These are phyloP conservation scores for Leucaena leucocephala DNA, from an alignment of 306 rosid species.

Conservation along the genomic window DNA sequence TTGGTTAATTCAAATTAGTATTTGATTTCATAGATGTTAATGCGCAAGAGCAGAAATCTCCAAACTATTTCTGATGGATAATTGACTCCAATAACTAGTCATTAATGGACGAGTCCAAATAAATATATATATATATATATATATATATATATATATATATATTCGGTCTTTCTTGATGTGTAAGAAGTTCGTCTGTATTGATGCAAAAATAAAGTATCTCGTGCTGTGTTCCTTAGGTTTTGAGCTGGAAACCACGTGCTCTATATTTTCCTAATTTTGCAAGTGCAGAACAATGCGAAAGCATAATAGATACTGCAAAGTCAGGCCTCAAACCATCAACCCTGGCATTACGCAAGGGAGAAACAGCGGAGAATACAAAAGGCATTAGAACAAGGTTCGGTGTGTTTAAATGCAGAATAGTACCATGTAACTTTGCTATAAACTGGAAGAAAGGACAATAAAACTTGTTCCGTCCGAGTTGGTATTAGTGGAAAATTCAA, in stretches of 20 bases:
- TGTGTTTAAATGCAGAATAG: conserved; percentile 23
- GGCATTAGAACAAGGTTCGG: conserved; percentile 89
- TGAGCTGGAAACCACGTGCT: conserved; percentile 91
- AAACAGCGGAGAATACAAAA: conserved; percentile 57
- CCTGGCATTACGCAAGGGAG: conserved; percentile 72
- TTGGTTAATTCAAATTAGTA: conserved; percentile 15
- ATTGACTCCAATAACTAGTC: conserved; percentile 19
- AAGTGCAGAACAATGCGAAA: conserved; percentile 72
- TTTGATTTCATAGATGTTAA: conserved; percentile 23
- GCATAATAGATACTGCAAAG: conserved; percentile 57
- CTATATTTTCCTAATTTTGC: conserved; percentile 88
- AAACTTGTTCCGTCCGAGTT: not conserved
- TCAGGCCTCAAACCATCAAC: conserved; percentile 66
- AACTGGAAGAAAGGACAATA: conserved; percentile 6
- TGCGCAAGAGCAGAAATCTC: conserved; percentile 15
- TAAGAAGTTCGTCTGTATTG: conserved; percentile 5
- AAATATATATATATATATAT: too few species aligned
- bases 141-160: too few species aligned
- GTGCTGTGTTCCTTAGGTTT: conserved; percentile 53
- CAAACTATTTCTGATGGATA: conserved; percentile 15
- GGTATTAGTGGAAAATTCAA: conserved; percentile 6
- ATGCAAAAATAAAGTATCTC: conserved; percentile 13
- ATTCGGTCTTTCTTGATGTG: not conserved
- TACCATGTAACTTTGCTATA: conserved; percentile 11
- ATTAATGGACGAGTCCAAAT: not conserved